Base-by-base conservation (phyloP, 1,284 basidiomycete species). In the Ustilago nuda region DNA sequence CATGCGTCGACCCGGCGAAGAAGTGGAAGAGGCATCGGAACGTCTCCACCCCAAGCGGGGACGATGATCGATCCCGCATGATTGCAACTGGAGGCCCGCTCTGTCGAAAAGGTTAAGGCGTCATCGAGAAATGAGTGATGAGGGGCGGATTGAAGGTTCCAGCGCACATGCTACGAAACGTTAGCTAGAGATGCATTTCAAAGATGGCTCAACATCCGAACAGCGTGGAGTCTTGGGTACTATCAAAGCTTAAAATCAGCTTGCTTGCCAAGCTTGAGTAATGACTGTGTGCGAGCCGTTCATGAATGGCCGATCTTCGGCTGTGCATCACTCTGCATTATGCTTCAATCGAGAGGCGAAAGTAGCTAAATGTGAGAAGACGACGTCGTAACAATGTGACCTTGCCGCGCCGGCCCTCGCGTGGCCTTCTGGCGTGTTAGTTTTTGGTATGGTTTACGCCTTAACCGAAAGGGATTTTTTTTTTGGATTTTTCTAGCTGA, bases 1-100 rank as follows among this genome's bases (percentile, higher is more conserved):
- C 54, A 45, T 64, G 70, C 33, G 61, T 50, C 33, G 70, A 61
- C 8, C 70, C 70, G 30, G 56, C 51, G 15, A 61, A 23, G 32
- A 65, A 65, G 19, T 50, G 50, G 3, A 63, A 19, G 23, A 71
- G 45, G 32, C 53, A 46, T 35, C 60, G 72, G 17, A 52, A 50
- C 27, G 30, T 43, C 39, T 57, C 36, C 36, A 57, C 43, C 11
- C n/a, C 52, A 33, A 43, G 56, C 19, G 8, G 65, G 36, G 51
- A 56, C 8, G 56, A 48, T 8, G 15, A 7, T 52, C 52, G 59
- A 39, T 60, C 56, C 39, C 30, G 57, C 69, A 66, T 71, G 33
- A 37, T 51, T 46, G 43, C 50, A 13, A 52, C 19, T 15, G 8
- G 39, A 27, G n/a, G 33, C 9, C 9, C 19, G n/a, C 39, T 59